Conservation (phyloP, 495 filamentous ascomycete genomes). For the Aspergillus olivimuriae region DNA sequence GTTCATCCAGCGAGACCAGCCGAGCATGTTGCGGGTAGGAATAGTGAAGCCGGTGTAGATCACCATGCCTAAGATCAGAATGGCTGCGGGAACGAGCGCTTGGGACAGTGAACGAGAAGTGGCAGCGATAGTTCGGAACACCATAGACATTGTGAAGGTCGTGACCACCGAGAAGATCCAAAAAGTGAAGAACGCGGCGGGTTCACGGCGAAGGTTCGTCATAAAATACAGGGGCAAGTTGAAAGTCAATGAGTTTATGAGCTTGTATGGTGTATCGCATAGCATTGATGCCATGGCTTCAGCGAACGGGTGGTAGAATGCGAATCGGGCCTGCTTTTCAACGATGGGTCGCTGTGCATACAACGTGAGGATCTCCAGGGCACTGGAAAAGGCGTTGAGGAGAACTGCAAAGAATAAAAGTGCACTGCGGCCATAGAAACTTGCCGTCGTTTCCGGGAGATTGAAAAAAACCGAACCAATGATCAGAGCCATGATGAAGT, state of each 20-base stretch:
- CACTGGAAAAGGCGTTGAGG: slow-evolving; percentile 71
- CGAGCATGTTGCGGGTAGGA: slow-evolving; percentile 25
- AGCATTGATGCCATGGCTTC: slow-evolving; percentile 50
- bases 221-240: slow-evolving; percentile 51
- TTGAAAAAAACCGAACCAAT: slow-evolving; percentile 79
- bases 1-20: slow-evolving; percentile 33
- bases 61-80: slow-evolving; percentile 27
- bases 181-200: slow-evolving; percentile 52
- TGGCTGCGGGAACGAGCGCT: slow-evolving; percentile 27
- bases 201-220: slow-evolving; percentile 37
- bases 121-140: slow-evolving; percentile 73
- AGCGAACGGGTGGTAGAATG: slow-evolving; percentile 52
- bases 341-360: slow-evolving; percentile 53
- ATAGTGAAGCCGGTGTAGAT: slow-evolving; percentile 34
- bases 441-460: slow-evolving; percentile 49
- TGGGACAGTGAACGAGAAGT: slow-evolving; percentile 60
- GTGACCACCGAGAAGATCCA: slow-evolving; percentile 45
- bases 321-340: slow-evolving; percentile 52
- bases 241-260: slow-evolving; percentile 37
- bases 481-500: slow-evolving; percentile 66
- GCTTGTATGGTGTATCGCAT: slow-evolving; percentile 47
- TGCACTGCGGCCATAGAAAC: slow-evolving; percentile 68
- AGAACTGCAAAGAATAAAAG: slow-evolving; percentile 82
- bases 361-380: slow-evolving; percentile 57
- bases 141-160: slow-evolving; percentile 52